Conservation (phyloP, 495 filamentous ascomycete species). For the Recurvomyces mirabilis region DNA sequence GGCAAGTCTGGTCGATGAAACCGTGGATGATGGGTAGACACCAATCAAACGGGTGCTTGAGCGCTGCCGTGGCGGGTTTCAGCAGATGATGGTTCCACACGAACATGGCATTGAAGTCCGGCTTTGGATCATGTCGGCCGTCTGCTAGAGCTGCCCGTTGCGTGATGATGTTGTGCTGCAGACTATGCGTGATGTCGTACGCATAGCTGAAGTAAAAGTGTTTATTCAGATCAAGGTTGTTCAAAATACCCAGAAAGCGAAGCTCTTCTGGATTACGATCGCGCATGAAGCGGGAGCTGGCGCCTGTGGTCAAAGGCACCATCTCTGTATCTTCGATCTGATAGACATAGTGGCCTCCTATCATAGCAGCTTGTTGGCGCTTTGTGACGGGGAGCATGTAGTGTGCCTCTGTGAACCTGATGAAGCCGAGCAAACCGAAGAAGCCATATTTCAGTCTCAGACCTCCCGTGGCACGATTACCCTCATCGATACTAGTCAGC, state of each 20-base stretch:
- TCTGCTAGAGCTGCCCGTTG: slow-evolving; percentile 58
- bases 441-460: slow-evolving; percentile 80
- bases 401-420: slow-evolving; percentile 89
- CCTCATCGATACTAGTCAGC: slow-evolving; percentile 88
- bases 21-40: slow-evolving; percentile 93
- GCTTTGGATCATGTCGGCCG: slow-evolving; percentile 45
- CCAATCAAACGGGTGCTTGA: slow-evolving; percentile 86
- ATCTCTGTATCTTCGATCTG: slow-evolving; percentile 93
- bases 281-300: slow-evolving; percentile 52
- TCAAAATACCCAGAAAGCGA: slow-evolving; percentile 76
- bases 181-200: slow-evolving; percentile 85
- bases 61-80: slow-evolving; percentile 52
- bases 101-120: slow-evolving; percentile 85
- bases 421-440: slow-evolving; percentile 91
- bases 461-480: slow-evolving; percentile 84
- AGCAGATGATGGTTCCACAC: slow-evolving; percentile 93
- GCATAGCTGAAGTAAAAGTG: slow-evolving; percentile 99
- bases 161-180: slow-evolving; percentile 84
- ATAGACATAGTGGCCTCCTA: slow-evolving; percentile 92
- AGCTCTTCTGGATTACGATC: slow-evolving; percentile 84
- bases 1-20: slow-evolving; percentile 66
- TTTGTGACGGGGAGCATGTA: slow-evolving; percentile 98
- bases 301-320: slow-evolving; percentile 62
- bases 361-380: slow-evolving; percentile 85
- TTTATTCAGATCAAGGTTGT: slow-evolving; percentile 75